phyloP scores from a whole-genome alignment of 2,329 filamentous ascomycete species.

The Alternaria brassicicola region DNA sequence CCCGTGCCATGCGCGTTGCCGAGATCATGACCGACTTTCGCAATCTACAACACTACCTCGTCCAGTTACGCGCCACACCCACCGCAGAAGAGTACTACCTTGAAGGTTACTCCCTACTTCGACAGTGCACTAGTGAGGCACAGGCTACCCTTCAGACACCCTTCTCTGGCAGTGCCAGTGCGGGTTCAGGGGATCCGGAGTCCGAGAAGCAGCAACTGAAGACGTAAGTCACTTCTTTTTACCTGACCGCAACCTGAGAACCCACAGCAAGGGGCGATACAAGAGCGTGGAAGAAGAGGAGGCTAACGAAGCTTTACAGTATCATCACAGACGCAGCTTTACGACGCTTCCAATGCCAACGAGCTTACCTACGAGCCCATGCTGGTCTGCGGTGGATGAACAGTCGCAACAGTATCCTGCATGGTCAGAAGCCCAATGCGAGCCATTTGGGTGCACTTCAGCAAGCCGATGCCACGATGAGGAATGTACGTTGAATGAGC shows the following conservation, averaged over 20 bases:
- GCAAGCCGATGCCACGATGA: conserved; percentile 55
- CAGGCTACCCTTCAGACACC: conserved; percentile 61
- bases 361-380: conserved; percentile 64
- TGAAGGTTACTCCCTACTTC: conserved; percentile 64
- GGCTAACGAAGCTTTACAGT: conserved; percentile 48
- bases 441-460: conserved; percentile 58
- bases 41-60: conserved; percentile 64
- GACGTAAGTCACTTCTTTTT: conserved; percentile 52
- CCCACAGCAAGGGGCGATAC: no score
- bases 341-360: conserved; percentile 66
- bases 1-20: conserved; percentile 65
- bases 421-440: conserved; percentile 56
- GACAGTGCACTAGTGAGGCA: conserved; percentile 62
- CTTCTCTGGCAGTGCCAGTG: conserved; percentile 54
- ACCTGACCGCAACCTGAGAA: neutral
- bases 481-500: conserved; percentile 50
- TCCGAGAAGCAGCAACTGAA: conserved; percentile 62
- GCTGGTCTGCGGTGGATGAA: conserved; percentile 66
- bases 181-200: conserved; percentile 56
- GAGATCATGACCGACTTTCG: conserved; percentile 70
- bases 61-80: conserved; percentile 58
- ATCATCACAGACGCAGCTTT: conserved; percentile 66
- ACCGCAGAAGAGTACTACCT: conserved; percentile 63
- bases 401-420: conserved; percentile 57
- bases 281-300: neutral